phyloP scores from a whole-genome alignment of 1,139 yeast species.

The Zygosaccharomyces sapae region DNA sequence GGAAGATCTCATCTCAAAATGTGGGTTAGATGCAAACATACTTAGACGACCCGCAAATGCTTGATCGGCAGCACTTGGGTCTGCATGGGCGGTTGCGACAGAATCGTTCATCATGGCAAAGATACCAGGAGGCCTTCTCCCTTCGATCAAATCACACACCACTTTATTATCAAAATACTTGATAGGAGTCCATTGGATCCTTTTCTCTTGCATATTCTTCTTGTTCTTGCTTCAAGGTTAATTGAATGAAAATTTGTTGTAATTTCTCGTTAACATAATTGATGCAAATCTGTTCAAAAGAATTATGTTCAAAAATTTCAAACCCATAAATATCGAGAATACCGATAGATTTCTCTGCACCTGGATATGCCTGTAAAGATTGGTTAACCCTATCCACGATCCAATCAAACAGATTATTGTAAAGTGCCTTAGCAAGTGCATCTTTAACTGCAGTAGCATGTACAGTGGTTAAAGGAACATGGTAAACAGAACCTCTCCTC shows the following conservation, averaged over 20 bases:
- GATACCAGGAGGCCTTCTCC: slow-evolving; percentile 91
- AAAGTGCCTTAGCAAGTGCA: slow-evolving; percentile 91
- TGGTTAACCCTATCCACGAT: slow-evolving; percentile 89
- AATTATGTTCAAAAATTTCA: slow-evolving; percentile 93
- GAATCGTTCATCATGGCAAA: slow-evolving; percentile 97
- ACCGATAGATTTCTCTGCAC: slow-evolving; percentile 73
- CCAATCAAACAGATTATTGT: slow-evolving; percentile 93
- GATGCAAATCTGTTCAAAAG: slow-evolving; percentile 95
- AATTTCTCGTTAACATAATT: slow-evolving; percentile 95
- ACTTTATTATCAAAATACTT: slow-evolving; percentile 93
- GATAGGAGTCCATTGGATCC: slow-evolving; percentile 96
- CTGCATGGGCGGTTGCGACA: slow-evolving; percentile 98
- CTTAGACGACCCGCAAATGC: slow-evolving; percentile 90
- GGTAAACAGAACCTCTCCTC: slow-evolving; percentile 88
- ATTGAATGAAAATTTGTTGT: slow-evolving; percentile 93
- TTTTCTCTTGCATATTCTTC: slow-evolving; percentile 95
- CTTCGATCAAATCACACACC: slow-evolving; percentile 95
- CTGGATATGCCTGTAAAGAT: slow-evolving; percentile 52
- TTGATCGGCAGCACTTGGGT: slow-evolving; percentile 94
- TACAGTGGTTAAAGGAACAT: slow-evolving; percentile 84
- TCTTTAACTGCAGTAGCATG: slow-evolving; percentile 95
- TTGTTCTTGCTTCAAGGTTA: slow-evolving; percentile 93
- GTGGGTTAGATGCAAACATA: slow-evolving; percentile 75
- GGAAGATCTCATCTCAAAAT: slow-evolving; percentile 83
- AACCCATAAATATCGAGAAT: slow-evolving; percentile 97